Base-by-base conservation (phyloP, 2,329 filamentous ascomycete genomes). In the Ceratocystis huliohia region DNA sequence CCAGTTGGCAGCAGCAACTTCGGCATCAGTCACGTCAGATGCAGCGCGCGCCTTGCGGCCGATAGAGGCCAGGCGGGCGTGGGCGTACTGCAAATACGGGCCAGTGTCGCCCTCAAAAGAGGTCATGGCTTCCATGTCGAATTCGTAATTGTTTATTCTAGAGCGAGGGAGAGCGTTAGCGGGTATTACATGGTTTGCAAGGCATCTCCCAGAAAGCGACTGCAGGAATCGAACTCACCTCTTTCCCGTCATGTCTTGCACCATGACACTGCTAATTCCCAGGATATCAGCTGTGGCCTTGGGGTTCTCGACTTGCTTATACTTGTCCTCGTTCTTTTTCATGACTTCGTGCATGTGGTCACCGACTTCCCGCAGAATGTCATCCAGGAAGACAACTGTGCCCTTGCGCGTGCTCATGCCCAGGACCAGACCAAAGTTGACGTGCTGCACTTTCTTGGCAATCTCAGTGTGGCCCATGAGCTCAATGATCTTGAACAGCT, bases 311-410 rank as follows among this genome's bases (percentile, higher is more conserved):
- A 99, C 87, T 76, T 96, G 91, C 66, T 85, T 78, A 76, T 97
- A 99, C 80, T 99, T 99, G 73, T 83, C 81, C 72, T 88, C 82
- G 75, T 97, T 97, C 79, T 88, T 88, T 76, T 80, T 85, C 94
- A 99, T 99, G 64, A 95, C 90, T 69, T 96, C 90, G 80, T 97
- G 93, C 94, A 99, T 99, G 77, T 92, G 90, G 66, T 96, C 93
- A 72, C 85, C 87, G 6, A 95, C 91, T 71, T 92, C 88, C 50
- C 83, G 81, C 67, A 92, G 80, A 71, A 91, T 90, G 71, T 89
- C 86, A 71, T 87, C 80, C 50, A 84, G 74, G 78, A 89, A 90
- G 75, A 88, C 88, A 71, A 91, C 88, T 0, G 87, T 91, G 68
- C 87, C 87, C 74, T 82, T 86, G 70, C 82, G 84, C 70, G 84